Percentiles rank a stretch among this genome's conserved stretches.
phyloP scores from a whole-genome alignment of 2,329 filamentous ascomycete genomes.

The Didymella exigua region DNA sequence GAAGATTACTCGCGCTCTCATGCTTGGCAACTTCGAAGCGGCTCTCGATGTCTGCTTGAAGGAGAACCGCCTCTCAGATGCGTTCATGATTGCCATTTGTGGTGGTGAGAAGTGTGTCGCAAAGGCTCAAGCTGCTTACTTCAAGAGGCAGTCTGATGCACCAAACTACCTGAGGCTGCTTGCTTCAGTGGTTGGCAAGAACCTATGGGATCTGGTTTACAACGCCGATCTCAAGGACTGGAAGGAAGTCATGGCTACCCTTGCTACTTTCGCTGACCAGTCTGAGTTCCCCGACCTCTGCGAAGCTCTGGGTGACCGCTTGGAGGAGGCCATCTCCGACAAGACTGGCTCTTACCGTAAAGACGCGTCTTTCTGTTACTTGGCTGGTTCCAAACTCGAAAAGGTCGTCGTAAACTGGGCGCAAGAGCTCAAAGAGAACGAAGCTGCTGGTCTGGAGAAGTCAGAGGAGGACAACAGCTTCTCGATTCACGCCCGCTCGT shows the following conservation, averaged over 20 bases:
- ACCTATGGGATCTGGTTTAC: conserved; percentile 96
- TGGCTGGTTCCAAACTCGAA: conserved; percentile 94
- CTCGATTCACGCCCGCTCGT: conserved; percentile 83
- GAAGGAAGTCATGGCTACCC: conserved; percentile 95
- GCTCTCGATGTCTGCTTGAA: conserved; percentile 87
- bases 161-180: conserved; percentile 93
- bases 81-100: conserved; percentile 97
- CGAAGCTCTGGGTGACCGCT: conserved; percentile 89
- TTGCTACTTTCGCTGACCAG: conserved; percentile 94
- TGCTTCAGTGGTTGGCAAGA: conserved; percentile 91
- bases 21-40: conserved; percentile 88
- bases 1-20: conserved; percentile 82
- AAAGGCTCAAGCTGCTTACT: conserved; percentile 90
- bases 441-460: conserved; percentile 74
- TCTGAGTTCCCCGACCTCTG: conserved; percentile 93
- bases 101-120: conserved; percentile 92
- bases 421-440: conserved; percentile 82
- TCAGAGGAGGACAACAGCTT: conserved; percentile 78
- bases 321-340: conserved; percentile 69
- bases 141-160: conserved; percentile 78
- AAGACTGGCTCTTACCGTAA: conserved; percentile 66
- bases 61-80: conserved; percentile 90
- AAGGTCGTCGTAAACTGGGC: conserved; percentile 97
- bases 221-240: conserved; percentile 92
- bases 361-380: conserved; percentile 94